Conservation (phyloP, 2,329 filamentous ascomycete species). For the Penicillium sp. region DNA sequence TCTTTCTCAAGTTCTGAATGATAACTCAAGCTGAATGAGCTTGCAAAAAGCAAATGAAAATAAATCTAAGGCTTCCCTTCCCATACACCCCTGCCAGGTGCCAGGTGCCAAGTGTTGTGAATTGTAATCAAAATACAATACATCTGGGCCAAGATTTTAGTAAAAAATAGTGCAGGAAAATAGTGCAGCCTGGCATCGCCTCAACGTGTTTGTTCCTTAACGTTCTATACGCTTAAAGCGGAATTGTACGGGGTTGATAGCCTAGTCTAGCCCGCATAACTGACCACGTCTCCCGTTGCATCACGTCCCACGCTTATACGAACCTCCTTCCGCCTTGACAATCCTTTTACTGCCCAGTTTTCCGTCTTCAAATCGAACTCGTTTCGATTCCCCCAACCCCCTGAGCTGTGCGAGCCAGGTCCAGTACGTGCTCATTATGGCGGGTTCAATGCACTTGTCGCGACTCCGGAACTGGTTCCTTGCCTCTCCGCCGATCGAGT, state of each 20-base stretch:
- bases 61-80: background rate
- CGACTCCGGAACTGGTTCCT: constrained; percentile 73
- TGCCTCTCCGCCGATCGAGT: constrained; percentile 88
- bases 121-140: background rate
- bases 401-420: background rate
- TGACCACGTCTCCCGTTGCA: constrained; percentile 24
- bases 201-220: background rate
- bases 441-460: constrained; percentile 59
- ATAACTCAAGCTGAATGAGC: background rate
- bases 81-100: background rate
- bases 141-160: background rate
- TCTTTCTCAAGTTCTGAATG: background rate
- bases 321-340: constrained; percentile 5
- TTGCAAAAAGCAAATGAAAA: background rate
- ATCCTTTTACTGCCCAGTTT: background rate
- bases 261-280: constrained; percentile 1
- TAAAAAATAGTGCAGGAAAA: background rate
- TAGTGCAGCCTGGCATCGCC: constrained; percentile 11
- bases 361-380: background rate
- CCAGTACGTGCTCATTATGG: constrained; percentile 28
- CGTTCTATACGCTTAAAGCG: background rate
- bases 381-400: background rate
- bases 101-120: background rate
- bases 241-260: background rate
- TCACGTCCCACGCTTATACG: background rate